Evolutionary conservation across 768 basidiomycete genomes (phyloP), one percentile per base, ranked within the genome.

Genomic region (Phaffia australis): DNA sequence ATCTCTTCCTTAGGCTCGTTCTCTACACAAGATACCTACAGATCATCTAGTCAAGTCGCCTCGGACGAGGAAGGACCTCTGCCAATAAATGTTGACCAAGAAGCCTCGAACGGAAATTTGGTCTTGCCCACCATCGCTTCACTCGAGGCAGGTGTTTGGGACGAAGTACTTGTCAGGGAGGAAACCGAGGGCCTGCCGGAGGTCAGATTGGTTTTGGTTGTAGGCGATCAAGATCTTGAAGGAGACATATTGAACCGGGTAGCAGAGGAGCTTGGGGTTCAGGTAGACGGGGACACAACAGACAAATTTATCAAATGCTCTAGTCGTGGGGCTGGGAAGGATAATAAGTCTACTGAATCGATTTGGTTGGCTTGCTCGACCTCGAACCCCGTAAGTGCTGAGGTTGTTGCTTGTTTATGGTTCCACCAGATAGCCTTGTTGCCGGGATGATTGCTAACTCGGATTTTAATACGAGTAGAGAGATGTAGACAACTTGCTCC

Each of bases 61-160:
- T 46, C 18, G 27, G 58, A 46, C 2, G 35, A n/a, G 7, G 30
- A 18, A 19, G 47, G 32, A 1, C 8, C n/a, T 48, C 59, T 25
- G 25, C 21, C 42, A 1, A 3, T 5, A 23, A 21, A 29, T 16
- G 3, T 25, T 1, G 59, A 60, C 8, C 32, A 14, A 51, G 60
- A n/a, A 32, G 60, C 49, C 7, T 61, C 60, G 7, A 61, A 61
- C 27, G 60, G 60, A 30, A 61, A 61, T 19, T 6, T 61, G 47
- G 60, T 61, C 15, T 18, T 61, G 60, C 60, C 60, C 1, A 61
- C 35, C 11, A 42, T 42, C 35, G 35, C 35, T 42, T 42, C 35
- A 42, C 35, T 49, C 49, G 46, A 32, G 60, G 19, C 27, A 6
- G n/a, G 18, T 15, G 48, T 18, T 3, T 27, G 23, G 60, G 27